Percentiles rank a stretch among this genome's conserved stretches.
Evolutionary conservation across 495 filamentous ascomycete species (phyloP).

Genomic region (Saxophila tyrrhenica): DNA sequence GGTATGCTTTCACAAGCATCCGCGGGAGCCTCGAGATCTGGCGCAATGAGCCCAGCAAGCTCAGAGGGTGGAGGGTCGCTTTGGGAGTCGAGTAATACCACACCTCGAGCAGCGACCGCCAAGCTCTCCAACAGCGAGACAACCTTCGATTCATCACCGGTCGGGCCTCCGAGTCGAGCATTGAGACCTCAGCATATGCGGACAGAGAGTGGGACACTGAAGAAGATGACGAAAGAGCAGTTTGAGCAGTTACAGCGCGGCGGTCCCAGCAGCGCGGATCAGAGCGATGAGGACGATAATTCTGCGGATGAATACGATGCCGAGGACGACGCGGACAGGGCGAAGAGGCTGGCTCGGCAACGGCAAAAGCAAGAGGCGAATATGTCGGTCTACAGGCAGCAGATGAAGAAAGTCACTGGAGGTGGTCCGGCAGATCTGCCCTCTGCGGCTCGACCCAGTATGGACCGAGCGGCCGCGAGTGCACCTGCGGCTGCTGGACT

Average conservation of each 20-base stretch:
- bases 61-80: neutral
- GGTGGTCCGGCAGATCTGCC: slow-evolving; percentile 35
- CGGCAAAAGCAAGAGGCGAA: slow-evolving; percentile 85
- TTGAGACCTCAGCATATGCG: slow-evolving; percentile 13
- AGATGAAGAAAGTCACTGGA: slow-evolving; percentile 95
- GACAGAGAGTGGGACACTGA: slow-evolving; percentile 11
- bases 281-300: slow-evolving; percentile 42
- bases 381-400: slow-evolving; percentile 79
- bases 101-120: slow-evolving; percentile 14
- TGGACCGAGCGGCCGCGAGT: slow-evolving; percentile 13
- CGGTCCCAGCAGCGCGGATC: slow-evolving; percentile 38
- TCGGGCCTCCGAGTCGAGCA: slow-evolving; percentile 16
- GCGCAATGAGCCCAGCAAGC: slow-evolving; percentile 5
- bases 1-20: slow-evolving; percentile 4
- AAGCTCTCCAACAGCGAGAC: slow-evolving; percentile 4
- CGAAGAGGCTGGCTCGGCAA: slow-evolving; percentile 59
- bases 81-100: slow-evolving; percentile 15
- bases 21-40: slow-evolving; percentile 7
- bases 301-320: slow-evolving; percentile 62
- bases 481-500: neutral
- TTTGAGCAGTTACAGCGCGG: slow-evolving; percentile 32
- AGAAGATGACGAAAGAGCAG: slow-evolving; percentile 17
- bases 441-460: slow-evolving; percentile 3
- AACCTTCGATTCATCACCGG: slow-evolving; percentile 14
- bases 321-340: slow-evolving; percentile 71